phyloP scores from a whole-genome alignment of 345 rosid genomes.

The Melastoma malabathricum region DNA sequence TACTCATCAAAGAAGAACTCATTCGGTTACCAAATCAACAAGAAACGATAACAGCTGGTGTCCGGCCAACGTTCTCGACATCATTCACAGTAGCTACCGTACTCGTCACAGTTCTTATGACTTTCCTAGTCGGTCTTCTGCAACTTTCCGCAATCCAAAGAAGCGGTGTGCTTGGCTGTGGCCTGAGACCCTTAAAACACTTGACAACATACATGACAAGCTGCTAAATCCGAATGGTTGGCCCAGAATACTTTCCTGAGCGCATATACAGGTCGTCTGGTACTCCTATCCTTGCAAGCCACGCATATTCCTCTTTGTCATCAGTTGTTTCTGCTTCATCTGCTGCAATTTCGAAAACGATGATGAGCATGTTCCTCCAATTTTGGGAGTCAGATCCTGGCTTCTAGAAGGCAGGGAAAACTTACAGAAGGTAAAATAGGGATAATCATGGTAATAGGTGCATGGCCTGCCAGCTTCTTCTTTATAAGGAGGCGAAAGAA shows the following conservation, averaged over 20 bases:
- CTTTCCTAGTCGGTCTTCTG: too few relatives aligned
- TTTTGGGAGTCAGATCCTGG: neutral
- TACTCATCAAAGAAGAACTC: too few relatives aligned
- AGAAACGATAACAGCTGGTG: too few relatives aligned
- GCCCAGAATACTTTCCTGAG: conserved; percentile 54
- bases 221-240: conserved; percentile 32
- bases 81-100: too few relatives aligned
- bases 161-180: neutral
- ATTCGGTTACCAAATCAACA: too few relatives aligned
- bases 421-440: conserved; percentile 52
- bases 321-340: conserved; percentile 24
- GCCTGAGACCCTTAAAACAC: neutral
- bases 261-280: conserved; percentile 79
- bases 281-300: conserved; percentile 72
- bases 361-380: neutral
- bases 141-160: neutral
- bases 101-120: too few relatives aligned
- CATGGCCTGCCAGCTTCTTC: conserved; percentile 72
- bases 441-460: conserved; percentile 72
- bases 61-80: too few relatives aligned
- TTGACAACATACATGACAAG: neutral
- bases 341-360: conserved; percentile 18
- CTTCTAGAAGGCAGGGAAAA: conserved; percentile 1
- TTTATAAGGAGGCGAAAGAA: conserved; percentile 78
- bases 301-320: conserved; percentile 55